These are phyloP conservation scores for Tillandsia leiboldiana DNA, from an alignment of 176 grass and related monocot species.

Conservation along the genomic window DNA sequence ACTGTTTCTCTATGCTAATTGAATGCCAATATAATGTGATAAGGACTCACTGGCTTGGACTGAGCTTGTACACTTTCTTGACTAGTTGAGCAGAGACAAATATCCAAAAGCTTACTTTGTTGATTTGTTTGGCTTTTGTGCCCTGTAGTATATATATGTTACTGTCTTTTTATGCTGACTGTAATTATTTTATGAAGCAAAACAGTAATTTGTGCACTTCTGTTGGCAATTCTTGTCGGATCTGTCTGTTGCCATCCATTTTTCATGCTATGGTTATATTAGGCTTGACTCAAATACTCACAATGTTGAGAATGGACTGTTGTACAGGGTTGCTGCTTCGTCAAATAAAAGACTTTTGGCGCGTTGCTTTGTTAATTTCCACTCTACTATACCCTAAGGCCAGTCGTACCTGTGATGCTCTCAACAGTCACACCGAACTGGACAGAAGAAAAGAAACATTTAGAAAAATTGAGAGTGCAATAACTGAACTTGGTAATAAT, in stretches of 20 bases:
- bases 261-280: not conserved
- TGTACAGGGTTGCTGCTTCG: conserved; percentile 68
- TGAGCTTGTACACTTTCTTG: too few relatives aligned
- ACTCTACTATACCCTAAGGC: conserved; percentile 33
- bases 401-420: conserved; percentile 14
- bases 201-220: too few relatives aligned
- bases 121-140: too few relatives aligned
- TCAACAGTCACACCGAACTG: conserved; percentile 31
- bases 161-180: not conserved
- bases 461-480: conserved; percentile 29
- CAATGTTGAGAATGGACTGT: conserved; percentile 4
- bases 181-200: not conserved
- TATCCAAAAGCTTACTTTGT: too few relatives aligned
- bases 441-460: conserved; percentile 42
- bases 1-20: too few relatives aligned
- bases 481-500: conserved; percentile 52
- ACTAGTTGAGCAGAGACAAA: too few relatives aligned
- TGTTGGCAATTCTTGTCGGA: not conserved
- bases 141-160: too few relatives aligned
- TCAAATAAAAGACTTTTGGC: conserved; percentile 89
- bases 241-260: not conserved
- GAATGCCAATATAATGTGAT: too few relatives aligned
- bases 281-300: not conserved
- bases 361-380: conserved; percentile 50
- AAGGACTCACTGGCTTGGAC: too few relatives aligned